Evolutionary conservation across 495 filamentous ascomycete genomes (phyloP).

Genomic region (Xylaria flabelliformis): DNA sequence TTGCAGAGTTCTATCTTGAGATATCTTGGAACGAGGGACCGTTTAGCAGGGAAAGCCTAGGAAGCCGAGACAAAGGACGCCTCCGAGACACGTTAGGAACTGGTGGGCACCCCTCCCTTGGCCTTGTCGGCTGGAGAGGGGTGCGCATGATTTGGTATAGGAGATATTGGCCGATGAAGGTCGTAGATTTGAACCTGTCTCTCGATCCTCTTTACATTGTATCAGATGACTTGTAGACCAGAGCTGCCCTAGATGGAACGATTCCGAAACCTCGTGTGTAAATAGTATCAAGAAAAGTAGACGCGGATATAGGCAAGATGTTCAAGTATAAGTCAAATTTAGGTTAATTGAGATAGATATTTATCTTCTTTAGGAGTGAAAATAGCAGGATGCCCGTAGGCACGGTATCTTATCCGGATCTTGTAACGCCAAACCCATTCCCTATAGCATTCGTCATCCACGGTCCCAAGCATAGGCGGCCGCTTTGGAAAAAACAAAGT

Average conservation of each 20-base stretch:
- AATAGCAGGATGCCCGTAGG: slow-evolving; percentile 14
- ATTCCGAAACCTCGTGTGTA: background rate
- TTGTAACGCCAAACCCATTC: slow-evolving; percentile 21
- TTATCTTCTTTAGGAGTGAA: slow-evolving; percentile 18
- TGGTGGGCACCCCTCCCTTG: slow-evolving; percentile 18
- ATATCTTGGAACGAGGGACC: no score
- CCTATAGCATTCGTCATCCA: slow-evolving; percentile 8
- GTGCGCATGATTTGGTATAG: background rate
- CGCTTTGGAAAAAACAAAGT: background rate
- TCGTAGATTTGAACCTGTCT: slow-evolving; percentile 19
- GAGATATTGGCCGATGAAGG: slow-evolving; percentile 7
- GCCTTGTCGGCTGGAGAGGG: slow-evolving; percentile 3
- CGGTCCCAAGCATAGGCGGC: background rate
- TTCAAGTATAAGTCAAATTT: background rate
- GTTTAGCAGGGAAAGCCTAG: background rate
- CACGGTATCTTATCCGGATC: slow-evolving; percentile 24
- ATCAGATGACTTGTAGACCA: slow-evolving; percentile 21
- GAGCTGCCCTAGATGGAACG: background rate
- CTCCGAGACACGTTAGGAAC: slow-evolving; percentile 13
- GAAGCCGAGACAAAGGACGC: background rate
- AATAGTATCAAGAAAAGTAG: background rate
- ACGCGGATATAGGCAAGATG: background rate
- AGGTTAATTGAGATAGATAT: slow-evolving; percentile 8
- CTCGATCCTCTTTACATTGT: background rate
- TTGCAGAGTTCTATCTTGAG: background rate